A percentile compares a stretch with the other conserved stretches of the same genome.
Conservation (phyloP, 2,329 filamentous ascomycete species). For the Coniochaeta sp. region DNA sequence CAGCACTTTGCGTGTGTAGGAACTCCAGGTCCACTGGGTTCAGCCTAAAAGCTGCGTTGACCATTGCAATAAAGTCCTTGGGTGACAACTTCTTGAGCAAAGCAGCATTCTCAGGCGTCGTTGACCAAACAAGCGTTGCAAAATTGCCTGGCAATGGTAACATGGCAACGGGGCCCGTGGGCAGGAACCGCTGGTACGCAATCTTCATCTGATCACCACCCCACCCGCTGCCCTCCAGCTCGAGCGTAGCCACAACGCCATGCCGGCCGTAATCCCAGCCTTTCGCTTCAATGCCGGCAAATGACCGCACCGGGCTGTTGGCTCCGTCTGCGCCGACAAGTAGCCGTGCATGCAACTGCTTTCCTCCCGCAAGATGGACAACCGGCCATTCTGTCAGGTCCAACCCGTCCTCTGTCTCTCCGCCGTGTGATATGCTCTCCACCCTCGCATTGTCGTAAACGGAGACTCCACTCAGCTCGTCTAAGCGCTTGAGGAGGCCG, state of each 20-base stretch:
- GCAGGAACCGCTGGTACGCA: conserved; percentile 92
- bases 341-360: conserved; percentile 68
- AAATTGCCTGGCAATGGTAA: conserved; percentile 78
- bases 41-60: conserved; percentile 90
- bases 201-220: conserved; percentile 52
- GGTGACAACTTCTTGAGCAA: conserved; percentile 68
- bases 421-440: conserved; percentile 69
- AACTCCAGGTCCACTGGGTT: conserved; percentile 72
- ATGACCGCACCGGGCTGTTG: conserved; percentile 86
- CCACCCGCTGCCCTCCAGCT: conserved; percentile 56
- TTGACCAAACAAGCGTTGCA: conserved; percentile 91
- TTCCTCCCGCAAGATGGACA: conserved; percentile 62
- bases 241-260: conserved; percentile 83
- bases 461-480: conserved; percentile 60
- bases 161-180: conserved; percentile 84
- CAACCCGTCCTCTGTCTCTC: conserved; percentile 46
- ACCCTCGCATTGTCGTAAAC: conserved; percentile 73
- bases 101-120: conserved; percentile 70
- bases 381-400: conserved; percentile 87
- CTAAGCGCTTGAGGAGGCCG: conserved; percentile 64
- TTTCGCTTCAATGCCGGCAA: conserved; percentile 74
- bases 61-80: conserved; percentile 72
- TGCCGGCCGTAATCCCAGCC: conserved; percentile 94
- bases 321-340: conserved; percentile 91
- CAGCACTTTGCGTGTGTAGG: conserved; percentile 57